Percentiles rank a stretch among this genome's conserved stretches.
Conservation (phyloP, 2,329 filamentous ascomycete species). For the Diaporthe citri region DNA sequence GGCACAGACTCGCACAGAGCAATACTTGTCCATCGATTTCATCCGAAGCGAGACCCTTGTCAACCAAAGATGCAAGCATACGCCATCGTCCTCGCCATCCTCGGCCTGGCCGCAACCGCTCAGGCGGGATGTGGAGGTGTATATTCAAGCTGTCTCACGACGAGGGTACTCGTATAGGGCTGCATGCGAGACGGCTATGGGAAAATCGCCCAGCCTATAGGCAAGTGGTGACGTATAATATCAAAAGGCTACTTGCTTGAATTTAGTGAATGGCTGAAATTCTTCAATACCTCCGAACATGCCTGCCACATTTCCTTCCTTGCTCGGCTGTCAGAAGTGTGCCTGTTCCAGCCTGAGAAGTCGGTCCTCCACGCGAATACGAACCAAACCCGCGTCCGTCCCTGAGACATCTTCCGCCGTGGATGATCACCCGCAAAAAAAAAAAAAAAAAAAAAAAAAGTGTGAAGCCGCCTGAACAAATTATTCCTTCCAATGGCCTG, state of each 20-base stretch:
- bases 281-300: background rate
- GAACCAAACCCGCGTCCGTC: background rate
- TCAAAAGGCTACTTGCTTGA: background rate
- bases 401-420: slow-evolving; percentile 10
- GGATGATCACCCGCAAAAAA: background rate
- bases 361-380: background rate
- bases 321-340: background rate
- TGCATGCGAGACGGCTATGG: background rate
- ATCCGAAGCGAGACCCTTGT: too few relatives aligned
- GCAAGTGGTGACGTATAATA: background rate
- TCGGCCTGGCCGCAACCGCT: background rate
- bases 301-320: background rate
- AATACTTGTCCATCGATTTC: background rate
- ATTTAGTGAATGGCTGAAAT: background rate
- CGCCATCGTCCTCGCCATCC: slow-evolving; percentile 12
- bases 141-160: background rate
- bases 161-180: background rate
- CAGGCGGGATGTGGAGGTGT: background rate
- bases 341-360: background rate
- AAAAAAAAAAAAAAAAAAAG: background rate
- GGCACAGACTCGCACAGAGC: background rate
- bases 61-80: background rate
- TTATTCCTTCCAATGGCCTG: slow-evolving; percentile 3
- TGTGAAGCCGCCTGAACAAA: background rate
- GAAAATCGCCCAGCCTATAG: background rate